Percentiles rank a stretch among this genome's conserved stretches.
Conservation (phyloP, 2,329 filamentous ascomycete genomes). For the Aspergillus eucalypticola region DNA sequence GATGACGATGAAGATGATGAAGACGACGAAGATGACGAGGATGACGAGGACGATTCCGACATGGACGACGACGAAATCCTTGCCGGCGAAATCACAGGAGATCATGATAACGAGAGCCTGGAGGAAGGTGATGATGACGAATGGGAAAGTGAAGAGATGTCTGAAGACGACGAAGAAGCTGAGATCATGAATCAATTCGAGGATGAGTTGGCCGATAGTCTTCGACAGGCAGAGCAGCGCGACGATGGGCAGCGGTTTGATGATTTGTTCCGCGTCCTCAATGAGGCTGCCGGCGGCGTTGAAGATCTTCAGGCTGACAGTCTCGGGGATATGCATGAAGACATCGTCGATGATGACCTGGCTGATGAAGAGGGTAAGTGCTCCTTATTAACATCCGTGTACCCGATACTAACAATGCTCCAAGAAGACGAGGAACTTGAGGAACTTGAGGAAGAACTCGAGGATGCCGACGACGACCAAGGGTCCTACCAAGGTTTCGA, state of each 20-base stretch:
- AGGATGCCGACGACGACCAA: conserved; percentile 48
- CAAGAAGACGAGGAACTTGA: conserved; percentile 60
- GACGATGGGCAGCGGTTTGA: conserved; percentile 46
- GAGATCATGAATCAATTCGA: conserved; percentile 48
- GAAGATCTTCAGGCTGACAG: conserved; percentile 47
- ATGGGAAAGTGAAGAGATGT: conserved; percentile 53
- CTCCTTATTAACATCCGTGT: neutral
- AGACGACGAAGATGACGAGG: conserved; percentile 61
- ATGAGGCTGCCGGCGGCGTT: conserved; percentile 43
- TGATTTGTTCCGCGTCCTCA: conserved; percentile 49
- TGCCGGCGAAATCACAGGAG: conserved; percentile 56
- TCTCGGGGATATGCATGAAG: conserved; percentile 50
- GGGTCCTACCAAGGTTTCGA: conserved; percentile 44
- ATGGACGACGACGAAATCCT: conserved; percentile 56
- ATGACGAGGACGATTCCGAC: conserved; percentile 62
- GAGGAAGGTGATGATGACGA: conserved; percentile 51
- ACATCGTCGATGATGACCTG: conserved; percentile 57
- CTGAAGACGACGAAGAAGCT: conserved; percentile 48
- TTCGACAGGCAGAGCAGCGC: conserved; percentile 43
- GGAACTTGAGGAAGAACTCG: conserved; percentile 48
- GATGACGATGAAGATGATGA: conserved; percentile 66
- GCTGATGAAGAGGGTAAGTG: conserved; percentile 57
- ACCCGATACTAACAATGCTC: conserved; percentile 36
- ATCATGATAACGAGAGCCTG: conserved; percentile 55
- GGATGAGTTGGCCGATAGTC: conserved; percentile 40